Percentiles rank a stretch among this genome's conserved stretches.
Evolutionary conservation across 2,329 filamentous ascomycete genomes (phyloP).

Genomic region (Rasamsonia emersonii): DNA sequence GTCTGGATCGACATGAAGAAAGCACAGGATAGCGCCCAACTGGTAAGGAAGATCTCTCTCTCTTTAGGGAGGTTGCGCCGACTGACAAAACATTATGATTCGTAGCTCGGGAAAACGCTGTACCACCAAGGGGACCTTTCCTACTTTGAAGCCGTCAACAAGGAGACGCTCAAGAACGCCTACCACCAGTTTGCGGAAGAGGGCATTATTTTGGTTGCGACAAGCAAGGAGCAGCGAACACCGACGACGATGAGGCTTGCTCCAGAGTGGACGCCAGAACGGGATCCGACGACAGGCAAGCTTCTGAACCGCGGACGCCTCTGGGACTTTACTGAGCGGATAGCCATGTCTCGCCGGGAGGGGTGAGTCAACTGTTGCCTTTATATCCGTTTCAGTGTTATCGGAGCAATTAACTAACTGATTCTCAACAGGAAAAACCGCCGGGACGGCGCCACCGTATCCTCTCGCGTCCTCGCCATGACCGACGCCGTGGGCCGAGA

Average conservation of each 20-base stretch:
- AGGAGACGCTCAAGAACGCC: constrained; percentile 91
- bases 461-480: constrained; percentile 67
- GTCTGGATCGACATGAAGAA: constrained; percentile 71
- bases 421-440: constrained; percentile 60
- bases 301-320: constrained; percentile 65
- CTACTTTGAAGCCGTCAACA: constrained; percentile 98
- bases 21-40: constrained; percentile 71
- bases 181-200: constrained; percentile 85
- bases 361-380: constrained; percentile 41
- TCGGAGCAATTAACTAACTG: background rate
- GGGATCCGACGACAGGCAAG: constrained; percentile 52
- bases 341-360: constrained; percentile 73
- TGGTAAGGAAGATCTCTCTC: constrained; percentile 43
- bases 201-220: constrained; percentile 70
- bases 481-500: constrained; percentile 63
- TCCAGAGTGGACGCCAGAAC: constrained; percentile 62
- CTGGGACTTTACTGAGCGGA: constrained; percentile 87
- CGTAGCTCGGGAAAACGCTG: constrained; percentile 83
- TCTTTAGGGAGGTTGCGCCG: background rate
- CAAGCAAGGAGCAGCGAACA: constrained; percentile 47
- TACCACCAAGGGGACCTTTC: constrained; percentile 96
- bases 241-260: constrained; percentile 53
- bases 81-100: constrained; percentile 19
- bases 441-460: constrained; percentile 84
- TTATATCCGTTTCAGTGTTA: background rate